Conservation (phyloP, 257 asterid species). For the Anisodus acutangulus region DNA sequence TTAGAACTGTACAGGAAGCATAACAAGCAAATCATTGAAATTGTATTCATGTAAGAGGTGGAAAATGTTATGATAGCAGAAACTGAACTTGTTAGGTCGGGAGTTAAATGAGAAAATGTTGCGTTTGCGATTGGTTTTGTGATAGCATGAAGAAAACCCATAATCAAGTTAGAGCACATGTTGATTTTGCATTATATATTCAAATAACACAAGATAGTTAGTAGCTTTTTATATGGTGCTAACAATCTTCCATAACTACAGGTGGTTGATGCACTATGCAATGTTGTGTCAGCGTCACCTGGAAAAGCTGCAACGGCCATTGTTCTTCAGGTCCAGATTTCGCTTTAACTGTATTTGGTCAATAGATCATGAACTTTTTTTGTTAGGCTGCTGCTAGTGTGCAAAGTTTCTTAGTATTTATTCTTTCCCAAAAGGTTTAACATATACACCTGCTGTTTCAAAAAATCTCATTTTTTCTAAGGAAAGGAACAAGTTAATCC, state of each 20-base stretch:
- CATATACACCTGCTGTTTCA: neutral
- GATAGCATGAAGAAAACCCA: neutral
- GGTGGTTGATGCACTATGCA: slow-evolving; percentile 98
- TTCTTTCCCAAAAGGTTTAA: neutral
- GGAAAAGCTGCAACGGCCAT: slow-evolving; percentile 98
- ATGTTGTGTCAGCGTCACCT: slow-evolving; percentile 90
- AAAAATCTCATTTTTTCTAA: neutral
- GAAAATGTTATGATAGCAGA: neutral
- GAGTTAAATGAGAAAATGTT: slow-evolving; percentile 27
- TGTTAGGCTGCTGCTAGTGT: slow-evolving; percentile 10
- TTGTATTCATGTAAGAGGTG: neutral
- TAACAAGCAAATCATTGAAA: slow-evolving; percentile 19
- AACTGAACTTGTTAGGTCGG: slow-evolving; percentile 10
- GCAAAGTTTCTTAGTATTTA: neutral
- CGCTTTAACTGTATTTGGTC: slow-evolving; percentile 46
- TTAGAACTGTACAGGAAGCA: neutral
- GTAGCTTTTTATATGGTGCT: neutral
- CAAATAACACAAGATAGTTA: neutral
- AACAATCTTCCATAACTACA: slow-evolving; percentile 36
- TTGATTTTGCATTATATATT: slow-evolving; percentile 1
- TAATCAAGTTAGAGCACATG: slow-evolving; percentile 12
- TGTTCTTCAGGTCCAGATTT: slow-evolving; percentile 93
- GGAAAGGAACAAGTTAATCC: neutral
- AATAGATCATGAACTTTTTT: neutral
- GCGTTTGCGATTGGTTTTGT: neutral